Conservation (phyloP, 257 asterid genomes). For the Solanum chaucha region DNA sequence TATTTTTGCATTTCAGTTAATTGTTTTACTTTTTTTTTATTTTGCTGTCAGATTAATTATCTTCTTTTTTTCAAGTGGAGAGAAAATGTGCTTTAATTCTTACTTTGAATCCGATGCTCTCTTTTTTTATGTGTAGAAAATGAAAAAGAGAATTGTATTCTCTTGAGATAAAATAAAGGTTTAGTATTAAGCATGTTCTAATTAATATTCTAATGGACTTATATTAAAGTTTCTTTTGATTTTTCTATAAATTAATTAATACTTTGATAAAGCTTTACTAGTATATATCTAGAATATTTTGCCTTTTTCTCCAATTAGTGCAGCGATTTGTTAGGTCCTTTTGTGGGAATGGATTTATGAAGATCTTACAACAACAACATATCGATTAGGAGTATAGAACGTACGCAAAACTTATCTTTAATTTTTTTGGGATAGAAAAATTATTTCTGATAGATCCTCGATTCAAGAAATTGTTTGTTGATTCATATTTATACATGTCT, state of each 20-base stretch:
- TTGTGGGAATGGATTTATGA: neutral
- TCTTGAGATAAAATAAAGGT: neutral
- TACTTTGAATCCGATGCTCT: neutral
- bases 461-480: too few species aligned
- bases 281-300: neutral
- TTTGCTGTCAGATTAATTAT: neutral
- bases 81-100: neutral
- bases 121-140: neutral
- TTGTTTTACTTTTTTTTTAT: too few species aligned
- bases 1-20: neutral
- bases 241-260: neutral
- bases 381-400: neutral
- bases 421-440: neutral
- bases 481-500: neutral
- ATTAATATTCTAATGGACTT: neutral
- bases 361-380: neutral
- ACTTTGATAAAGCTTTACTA: neutral
- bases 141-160: neutral
- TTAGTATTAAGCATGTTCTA: neutral
- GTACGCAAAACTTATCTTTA: fast-evolving
- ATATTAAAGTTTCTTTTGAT: neutral
- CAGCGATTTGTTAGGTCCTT: neutral
- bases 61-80: neutral
- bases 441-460: neutral
- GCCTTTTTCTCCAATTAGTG: neutral